Conservation (phyloP, 768 basidiomycete genomes). For the Tubosaeta brunneosetosa region DNA sequence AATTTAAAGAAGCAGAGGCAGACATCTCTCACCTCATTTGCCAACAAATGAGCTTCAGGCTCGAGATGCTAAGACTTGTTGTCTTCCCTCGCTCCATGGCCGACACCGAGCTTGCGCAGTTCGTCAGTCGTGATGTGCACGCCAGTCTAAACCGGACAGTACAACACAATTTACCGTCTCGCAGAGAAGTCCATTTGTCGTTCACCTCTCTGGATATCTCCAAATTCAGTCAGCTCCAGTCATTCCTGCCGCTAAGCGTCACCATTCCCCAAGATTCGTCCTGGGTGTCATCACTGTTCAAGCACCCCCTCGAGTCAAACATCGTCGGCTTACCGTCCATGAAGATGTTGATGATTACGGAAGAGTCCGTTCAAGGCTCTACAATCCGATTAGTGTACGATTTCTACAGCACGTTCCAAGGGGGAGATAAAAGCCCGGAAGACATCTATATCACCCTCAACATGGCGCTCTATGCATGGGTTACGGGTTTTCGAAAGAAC, state of each 20-base stretch:
- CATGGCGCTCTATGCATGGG: conserved; percentile 76
- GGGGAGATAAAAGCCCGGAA: conserved; percentile 52
- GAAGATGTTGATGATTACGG: conserved; percentile 75
- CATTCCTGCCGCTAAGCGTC: conserved; percentile 40
- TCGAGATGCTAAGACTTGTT: conserved; percentile 60
- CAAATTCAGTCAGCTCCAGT: conserved; percentile 59
- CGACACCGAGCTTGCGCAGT: conserved; percentile 74
- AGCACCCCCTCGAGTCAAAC: conserved; percentile 60
- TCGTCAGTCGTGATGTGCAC: conserved; percentile 61
- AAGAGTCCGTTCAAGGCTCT: conserved; percentile 46
- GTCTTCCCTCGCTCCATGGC: conserved; percentile 78
- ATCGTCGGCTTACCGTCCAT: conserved; percentile 81
- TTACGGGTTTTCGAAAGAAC: conserved; percentile 72
- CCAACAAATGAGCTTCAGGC: conserved; percentile 70
- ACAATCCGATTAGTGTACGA: conserved; percentile 53
- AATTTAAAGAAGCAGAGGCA: conserved; percentile 63
- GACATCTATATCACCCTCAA: conserved; percentile 86
- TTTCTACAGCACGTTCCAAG: conserved; percentile 67
- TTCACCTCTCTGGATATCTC: conserved; percentile 78
- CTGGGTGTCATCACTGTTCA: conserved; percentile 61
- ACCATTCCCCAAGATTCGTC: conserved; percentile 39
- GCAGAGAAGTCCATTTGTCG: conserved; percentile 64
- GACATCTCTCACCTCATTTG: conserved; percentile 57
- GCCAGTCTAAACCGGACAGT: conserved; percentile 67
- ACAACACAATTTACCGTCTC: conserved; percentile 43